These are phyloP conservation scores for Backusella macrospora DNA, from an alignment of 192 early-diverging fungal species.

Conservation along the genomic window DNA sequence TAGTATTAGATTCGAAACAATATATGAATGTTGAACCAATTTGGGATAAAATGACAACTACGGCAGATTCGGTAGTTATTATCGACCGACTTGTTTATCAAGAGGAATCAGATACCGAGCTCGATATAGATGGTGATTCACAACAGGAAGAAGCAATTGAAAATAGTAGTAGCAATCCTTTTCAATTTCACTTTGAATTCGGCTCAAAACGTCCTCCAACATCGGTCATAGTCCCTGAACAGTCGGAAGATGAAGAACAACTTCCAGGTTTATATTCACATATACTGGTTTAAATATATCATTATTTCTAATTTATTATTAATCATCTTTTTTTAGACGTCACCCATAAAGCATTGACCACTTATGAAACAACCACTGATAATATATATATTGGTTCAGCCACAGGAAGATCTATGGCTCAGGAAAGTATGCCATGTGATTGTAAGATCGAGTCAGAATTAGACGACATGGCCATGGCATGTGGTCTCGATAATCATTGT, in stretches of 20 bases:
- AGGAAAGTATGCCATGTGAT: slow-evolving; percentile 76
- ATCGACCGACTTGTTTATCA: background rate
- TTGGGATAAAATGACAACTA: slow-evolving; percentile 12
- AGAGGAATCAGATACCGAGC: slow-evolving; percentile 3
- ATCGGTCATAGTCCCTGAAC: background rate
- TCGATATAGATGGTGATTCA: background rate
- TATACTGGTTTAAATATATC: background rate
- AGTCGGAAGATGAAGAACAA: slow-evolving; percentile 2
- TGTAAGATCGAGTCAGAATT: slow-evolving; percentile 71
- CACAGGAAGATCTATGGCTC: slow-evolving; percentile 64
- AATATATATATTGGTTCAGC: slow-evolving; percentile 76
- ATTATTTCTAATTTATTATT: background rate
- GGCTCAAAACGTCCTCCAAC: slow-evolving; percentile 14
- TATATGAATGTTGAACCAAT: background rate
- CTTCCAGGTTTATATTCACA: background rate
- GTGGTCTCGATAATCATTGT: slow-evolving; percentile 87
- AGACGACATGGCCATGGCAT: slow-evolving; percentile 69
- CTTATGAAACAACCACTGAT: slow-evolving; percentile 66
- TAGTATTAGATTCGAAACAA: slow-evolving; percentile 10
- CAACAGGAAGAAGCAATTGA: background rate
- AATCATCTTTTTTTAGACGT: background rate
- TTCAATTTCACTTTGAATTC: slow-evolving; percentile 24
- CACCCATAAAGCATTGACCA: slow-evolving; percentile 48
- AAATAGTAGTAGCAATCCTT: no score
- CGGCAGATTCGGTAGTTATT: slow-evolving; percentile 1